Evolutionary conservation across 768 basidiomycete genomes (phyloP).

Genomic region (Chalciporus pseudorubinellus): DNA sequence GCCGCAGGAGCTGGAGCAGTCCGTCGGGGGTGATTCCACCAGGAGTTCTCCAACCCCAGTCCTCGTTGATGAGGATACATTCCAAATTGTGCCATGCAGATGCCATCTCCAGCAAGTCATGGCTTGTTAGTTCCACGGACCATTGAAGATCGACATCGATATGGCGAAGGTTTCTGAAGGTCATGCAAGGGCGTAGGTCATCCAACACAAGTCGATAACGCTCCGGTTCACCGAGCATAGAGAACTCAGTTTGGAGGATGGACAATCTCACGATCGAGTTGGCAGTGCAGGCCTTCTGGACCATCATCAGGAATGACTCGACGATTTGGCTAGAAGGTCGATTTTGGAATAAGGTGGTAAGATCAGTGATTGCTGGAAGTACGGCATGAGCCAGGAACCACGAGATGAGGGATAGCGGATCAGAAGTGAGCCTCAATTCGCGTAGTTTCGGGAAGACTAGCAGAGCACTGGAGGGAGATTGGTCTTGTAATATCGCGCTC

Average conservation of each 20-base stretch:
- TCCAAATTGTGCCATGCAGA: conserved; percentile 19
- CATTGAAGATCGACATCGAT: conserved; percentile 13
- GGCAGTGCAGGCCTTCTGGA: conserved; percentile 7
- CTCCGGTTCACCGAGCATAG: background rate
- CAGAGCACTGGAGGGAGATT: background rate
- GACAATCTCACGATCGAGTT: conserved; percentile 4
- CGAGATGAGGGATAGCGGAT: conserved; percentile 2
- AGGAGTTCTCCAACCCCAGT: conserved; percentile 18
- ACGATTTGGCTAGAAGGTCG: conserved; percentile 10
- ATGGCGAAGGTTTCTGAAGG: conserved; percentile 10
- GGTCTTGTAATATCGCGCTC: background rate
- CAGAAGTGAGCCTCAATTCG: conserved; percentile 12
- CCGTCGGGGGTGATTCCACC: conserved; percentile 18
- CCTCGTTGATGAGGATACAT: conserved; percentile 15
- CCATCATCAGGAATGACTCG: conserved; percentile 2
- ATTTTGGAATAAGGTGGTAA: conserved; percentile 8
- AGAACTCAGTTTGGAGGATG: conserved; percentile 10
- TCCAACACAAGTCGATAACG: conserved; percentile 14
- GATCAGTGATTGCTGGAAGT: conserved; percentile 6
- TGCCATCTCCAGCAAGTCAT: conserved; percentile 12
- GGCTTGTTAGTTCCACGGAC: conserved; percentile 9
- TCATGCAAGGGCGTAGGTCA: conserved; percentile 16
- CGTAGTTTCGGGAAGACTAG: conserved; percentile 10
- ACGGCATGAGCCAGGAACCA: background rate
- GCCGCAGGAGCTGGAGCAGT: conserved; percentile 14